Base-by-base conservation (phyloP, 2,329 filamentous ascomycete species). In the Phyllosticta citribraziliensis region DNA sequence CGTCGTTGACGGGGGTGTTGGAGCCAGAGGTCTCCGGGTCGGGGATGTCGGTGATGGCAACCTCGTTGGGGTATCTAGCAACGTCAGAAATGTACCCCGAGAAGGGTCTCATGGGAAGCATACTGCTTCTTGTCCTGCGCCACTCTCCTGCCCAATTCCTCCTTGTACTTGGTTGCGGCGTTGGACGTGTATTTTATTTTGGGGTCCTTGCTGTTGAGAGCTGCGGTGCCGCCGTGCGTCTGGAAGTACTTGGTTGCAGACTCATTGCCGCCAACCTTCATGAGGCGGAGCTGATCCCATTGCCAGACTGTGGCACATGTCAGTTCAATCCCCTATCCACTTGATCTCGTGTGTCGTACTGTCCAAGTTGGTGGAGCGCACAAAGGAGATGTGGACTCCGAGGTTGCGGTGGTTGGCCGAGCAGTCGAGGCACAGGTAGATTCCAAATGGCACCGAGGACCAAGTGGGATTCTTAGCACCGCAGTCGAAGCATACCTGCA, bases 221-320 rank as follows among this genome's bases (percentile, higher is more conserved):
- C 93, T 56, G 93, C 92, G 51, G 89, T 92, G 64, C 94, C 94
- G 65, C 94, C 94, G 73, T 99, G 94, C 68, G 91, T 88, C 77
- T 97, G 92, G 80, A 97, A 99, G 80, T 91, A 99, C 78, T 96
- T 97, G 70, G 92, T 97, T 56, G 94, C 94, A 62, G 91, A 96
- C 77, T 97, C 93, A 72, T 99, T 99, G 62, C 94, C 94, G 66
- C 94, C 94, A 17, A 97, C 91, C 79, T 99, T 99, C 93, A 99
- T 97, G 62, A 93, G 77, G 58, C 94, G 89, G 63, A 99, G 83
- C 75, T 99, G 94, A 67, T 97, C 91, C 94, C 94, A 99, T 88
- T 97, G 91, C 94, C 94, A 99, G 66, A 80, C 77, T 79, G 62
- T 61, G 40, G 2, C 22, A 6, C 19, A 10, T 55, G 65, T 75